These are phyloP conservation scores for Kluyveromyces nonfermentans DNA, from an alignment of 805 yeast genomes.

Conservation along the genomic window DNA sequence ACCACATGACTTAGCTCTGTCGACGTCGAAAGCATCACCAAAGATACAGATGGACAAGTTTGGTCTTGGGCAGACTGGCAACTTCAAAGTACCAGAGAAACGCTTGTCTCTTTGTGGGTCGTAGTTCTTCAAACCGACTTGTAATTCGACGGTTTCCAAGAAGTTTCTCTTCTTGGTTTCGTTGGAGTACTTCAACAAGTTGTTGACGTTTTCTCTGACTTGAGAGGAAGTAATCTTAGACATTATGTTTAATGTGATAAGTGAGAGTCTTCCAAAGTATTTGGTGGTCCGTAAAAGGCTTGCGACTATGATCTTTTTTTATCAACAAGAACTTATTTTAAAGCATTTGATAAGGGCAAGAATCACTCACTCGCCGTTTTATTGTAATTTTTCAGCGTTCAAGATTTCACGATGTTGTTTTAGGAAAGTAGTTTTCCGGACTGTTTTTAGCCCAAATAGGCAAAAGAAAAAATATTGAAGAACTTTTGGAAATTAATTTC, in stretches of 20 bases:
- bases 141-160: conserved; percentile 99
- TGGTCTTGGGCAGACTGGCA: conserved; percentile 99
- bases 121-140: conserved; percentile 99
- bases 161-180: conserved; percentile 99
- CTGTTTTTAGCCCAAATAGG: too few species aligned
- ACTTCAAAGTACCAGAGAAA: conserved; percentile 98
- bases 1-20: conserved; percentile 99
- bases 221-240: conserved; percentile 85
- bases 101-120: conserved; percentile 99
- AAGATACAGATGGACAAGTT: conserved; percentile 99
- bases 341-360: too few species aligned
- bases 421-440: too few species aligned
- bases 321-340: neutral
- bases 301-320: conserved; percentile 30
- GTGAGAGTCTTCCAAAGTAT: conserved; percentile 64
- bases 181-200: conserved; percentile 79
- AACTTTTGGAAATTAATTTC: too few species aligned
- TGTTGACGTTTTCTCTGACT: conserved; percentile 94
- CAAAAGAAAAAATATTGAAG: too few species aligned
- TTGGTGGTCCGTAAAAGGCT: conserved; percentile 44
- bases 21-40: conserved; percentile 99
- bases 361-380: neutral
- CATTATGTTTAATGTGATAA: conserved; percentile 36
- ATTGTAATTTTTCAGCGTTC: neutral
- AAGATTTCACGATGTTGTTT: too few species aligned